phyloP scores from a whole-genome alignment of 306 rosid genomes.

The Rosa chinensis region DNA sequence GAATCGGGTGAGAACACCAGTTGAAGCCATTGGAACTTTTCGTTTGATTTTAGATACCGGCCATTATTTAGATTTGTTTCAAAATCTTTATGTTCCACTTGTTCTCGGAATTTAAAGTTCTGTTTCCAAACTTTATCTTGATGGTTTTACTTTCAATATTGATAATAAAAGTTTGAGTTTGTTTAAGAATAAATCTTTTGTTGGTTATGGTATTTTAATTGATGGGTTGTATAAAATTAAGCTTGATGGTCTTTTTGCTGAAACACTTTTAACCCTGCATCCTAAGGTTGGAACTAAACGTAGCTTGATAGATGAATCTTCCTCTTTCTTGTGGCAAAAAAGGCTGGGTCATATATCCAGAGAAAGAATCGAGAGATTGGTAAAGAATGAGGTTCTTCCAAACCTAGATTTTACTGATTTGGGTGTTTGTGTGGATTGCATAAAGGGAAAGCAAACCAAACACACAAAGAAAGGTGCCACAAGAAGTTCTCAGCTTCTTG shows the following conservation, averaged over 20 bases:
- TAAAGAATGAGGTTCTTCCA: not conserved
- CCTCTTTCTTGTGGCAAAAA: not conserved
- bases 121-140: too few relatives aligned
- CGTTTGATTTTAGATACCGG: too few relatives aligned
- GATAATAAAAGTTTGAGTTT: not conserved
- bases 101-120: too few relatives aligned
- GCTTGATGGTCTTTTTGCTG: not conserved
- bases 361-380: not conserved
- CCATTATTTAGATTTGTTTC: too few relatives aligned
- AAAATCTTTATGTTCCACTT: too few relatives aligned
- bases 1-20: too few relatives aligned
- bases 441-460: not conserved
- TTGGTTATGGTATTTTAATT: not conserved
- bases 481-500: not conserved
- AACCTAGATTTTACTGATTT: not conserved
- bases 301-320: not conserved
- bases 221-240: not conserved
- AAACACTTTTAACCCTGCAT: not conserved
- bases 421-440: not conserved
- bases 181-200: not conserved
- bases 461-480: not conserved
- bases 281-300: not conserved
- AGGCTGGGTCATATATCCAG: not conserved
- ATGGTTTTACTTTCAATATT: too few relatives aligned
- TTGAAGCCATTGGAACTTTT: too few relatives aligned